Evolutionary conservation across 2,329 filamentous ascomycete genomes (phyloP).

Genomic region (Amauroascus niger): DNA sequence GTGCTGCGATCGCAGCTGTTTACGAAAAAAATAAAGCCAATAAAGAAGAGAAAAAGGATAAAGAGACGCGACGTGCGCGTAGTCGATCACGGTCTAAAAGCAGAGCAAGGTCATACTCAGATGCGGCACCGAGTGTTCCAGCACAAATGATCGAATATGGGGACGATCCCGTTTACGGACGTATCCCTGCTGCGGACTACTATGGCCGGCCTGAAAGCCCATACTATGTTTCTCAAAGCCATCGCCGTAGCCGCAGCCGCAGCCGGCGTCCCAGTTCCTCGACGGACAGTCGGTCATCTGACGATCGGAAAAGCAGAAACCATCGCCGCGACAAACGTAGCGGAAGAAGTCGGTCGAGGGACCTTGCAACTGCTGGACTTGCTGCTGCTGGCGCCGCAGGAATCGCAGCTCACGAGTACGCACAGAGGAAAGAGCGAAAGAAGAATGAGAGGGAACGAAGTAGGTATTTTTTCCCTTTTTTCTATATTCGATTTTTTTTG

Average conservation of each 20-base stretch:
- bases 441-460: constrained; percentile 44
- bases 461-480: constrained; percentile 28
- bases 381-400: constrained; percentile 50
- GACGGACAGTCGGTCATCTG: constrained; percentile 22
- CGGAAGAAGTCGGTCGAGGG: constrained; percentile 34
- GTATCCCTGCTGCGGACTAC: constrained; percentile 40
- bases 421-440: constrained; percentile 48
- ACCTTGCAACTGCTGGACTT: constrained; percentile 46
- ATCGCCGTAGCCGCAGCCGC: constrained; percentile 29
- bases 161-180: constrained; percentile 51
- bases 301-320: constrained; percentile 28
- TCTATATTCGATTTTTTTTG: background rate
- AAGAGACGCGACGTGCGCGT: constrained; percentile 29
- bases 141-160: constrained; percentile 53
- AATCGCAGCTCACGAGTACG: constrained; percentile 47
- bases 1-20: constrained; percentile 51
- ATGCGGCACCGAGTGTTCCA: constrained; percentile 36
- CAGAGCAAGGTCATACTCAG: constrained; percentile 32
- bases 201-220: constrained; percentile 34
- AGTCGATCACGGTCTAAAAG: constrained; percentile 42
- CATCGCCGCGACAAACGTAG: constrained; percentile 25
- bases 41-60: constrained; percentile 38
- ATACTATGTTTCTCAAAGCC: constrained; percentile 26
- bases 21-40: constrained; percentile 56
- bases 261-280: constrained; percentile 42